Conservation (phyloP, 495 filamentous ascomycete species). For the Monascus purpureus region DNA sequence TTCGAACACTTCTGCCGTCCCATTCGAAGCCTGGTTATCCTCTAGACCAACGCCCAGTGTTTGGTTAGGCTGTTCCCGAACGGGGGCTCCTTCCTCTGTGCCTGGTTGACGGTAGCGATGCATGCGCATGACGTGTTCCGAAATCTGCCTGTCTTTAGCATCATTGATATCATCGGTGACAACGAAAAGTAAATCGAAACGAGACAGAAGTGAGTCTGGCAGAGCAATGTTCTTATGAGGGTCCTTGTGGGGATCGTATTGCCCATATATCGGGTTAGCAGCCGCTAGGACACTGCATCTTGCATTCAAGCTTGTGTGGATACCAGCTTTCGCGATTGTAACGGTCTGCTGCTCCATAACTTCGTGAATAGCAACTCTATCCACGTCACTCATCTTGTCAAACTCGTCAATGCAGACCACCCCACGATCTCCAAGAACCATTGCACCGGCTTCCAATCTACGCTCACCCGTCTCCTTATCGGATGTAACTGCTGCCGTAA, state of each 20-base stretch:
- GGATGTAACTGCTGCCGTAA: slow-evolving; percentile 89
- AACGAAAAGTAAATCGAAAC: slow-evolving; percentile 97
- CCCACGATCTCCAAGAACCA: slow-evolving; percentile 94
- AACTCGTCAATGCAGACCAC: slow-evolving; percentile 99
- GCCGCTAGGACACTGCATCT: slow-evolving; percentile 94
- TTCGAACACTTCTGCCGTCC: slow-evolving; percentile 82
- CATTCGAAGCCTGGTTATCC: slow-evolving; percentile 53
- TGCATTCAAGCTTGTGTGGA: slow-evolving; percentile 95
- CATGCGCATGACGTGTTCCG: slow-evolving; percentile 95
- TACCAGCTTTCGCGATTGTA: slow-evolving; percentile 96
- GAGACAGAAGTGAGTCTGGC: slow-evolving; percentile 89
- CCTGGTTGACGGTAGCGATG: slow-evolving; percentile 91
- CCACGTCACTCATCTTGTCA: slow-evolving; percentile 98
- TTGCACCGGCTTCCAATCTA: slow-evolving; percentile 89
- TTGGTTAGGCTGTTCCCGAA: slow-evolving; percentile 77
- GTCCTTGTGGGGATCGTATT: slow-evolving; percentile 97
- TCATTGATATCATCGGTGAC: slow-evolving; percentile 98
- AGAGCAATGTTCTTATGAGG: slow-evolving; percentile 97
- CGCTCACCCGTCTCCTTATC: slow-evolving; percentile 98
- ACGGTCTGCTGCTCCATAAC: slow-evolving; percentile 99
- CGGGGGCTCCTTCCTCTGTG: slow-evolving; percentile 87
- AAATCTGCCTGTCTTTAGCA: slow-evolving; percentile 74
- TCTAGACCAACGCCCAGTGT: slow-evolving; percentile 81
- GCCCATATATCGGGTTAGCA: slow-evolving; percentile 94
- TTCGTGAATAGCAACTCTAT: slow-evolving; percentile 98